Conservation (phyloP, 164 flowering plant species). For the Aristolochia californica region DNA sequence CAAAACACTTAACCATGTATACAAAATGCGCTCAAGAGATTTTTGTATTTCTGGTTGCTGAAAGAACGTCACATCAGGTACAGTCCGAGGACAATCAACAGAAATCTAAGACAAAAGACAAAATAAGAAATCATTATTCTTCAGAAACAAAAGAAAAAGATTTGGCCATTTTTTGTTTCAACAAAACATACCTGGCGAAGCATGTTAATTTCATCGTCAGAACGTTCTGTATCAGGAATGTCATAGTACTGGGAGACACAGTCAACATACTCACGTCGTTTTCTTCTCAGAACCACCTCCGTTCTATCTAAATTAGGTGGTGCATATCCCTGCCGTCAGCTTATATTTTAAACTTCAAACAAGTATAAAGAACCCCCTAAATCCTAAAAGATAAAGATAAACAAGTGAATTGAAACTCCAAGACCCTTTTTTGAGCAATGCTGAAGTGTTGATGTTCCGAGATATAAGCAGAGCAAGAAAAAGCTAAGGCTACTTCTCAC, state of each 20-base stretch:
- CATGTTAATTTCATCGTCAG: constrained; percentile 97
- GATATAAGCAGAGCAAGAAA: no score
- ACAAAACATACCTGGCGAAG: constrained; percentile 67
- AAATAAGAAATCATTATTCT: background rate
- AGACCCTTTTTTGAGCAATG: background rate
- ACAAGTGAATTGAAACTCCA: background rate
- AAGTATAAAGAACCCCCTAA: constrained; percentile 14
- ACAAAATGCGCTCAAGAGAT: constrained; percentile 92
- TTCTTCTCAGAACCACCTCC: constrained; percentile 85
- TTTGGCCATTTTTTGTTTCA: background rate
- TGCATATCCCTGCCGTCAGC: constrained; percentile 99
- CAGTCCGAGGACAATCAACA: constrained; percentile 98
- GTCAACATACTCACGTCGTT: constrained; percentile 85
- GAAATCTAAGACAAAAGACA: constrained; percentile 49
- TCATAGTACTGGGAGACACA: constrained; percentile 87
- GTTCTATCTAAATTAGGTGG: constrained; percentile 99
- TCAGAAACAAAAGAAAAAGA: background rate
- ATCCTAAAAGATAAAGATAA: background rate
- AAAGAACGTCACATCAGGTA: constrained; percentile 92
- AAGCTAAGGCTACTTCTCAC: no score
- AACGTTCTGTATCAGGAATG: constrained; percentile 80
- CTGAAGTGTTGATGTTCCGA: no score
- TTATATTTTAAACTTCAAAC: constrained; percentile 42
- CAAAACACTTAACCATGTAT: constrained; percentile 55
- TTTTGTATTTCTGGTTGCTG: constrained; percentile 87